Evolutionary conservation across 2,329 filamentous ascomycete species (phyloP).

Genomic region (Aureobasidium sp.): DNA sequence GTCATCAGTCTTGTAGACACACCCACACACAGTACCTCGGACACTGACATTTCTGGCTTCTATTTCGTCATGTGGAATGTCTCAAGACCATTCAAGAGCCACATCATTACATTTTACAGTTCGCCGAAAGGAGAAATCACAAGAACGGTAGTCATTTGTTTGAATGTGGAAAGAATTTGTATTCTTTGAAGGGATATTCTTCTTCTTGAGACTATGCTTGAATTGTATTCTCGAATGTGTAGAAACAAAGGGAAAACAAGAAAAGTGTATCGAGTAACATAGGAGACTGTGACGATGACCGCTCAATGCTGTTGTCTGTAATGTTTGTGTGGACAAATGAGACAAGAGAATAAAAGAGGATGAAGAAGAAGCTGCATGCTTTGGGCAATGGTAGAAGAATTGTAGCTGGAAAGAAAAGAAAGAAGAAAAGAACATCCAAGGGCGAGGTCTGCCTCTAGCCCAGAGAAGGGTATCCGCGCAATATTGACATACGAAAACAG

Average conservation of each 20-base stretch:
- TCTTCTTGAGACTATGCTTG: background rate
- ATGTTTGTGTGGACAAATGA: background rate
- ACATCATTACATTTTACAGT: too few relatives aligned
- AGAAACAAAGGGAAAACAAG: background rate
- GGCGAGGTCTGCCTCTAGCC: constrained; percentile 15
- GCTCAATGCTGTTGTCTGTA: background rate
- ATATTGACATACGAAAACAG: constrained; percentile 12
- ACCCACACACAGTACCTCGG: background rate
- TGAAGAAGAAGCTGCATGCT: constrained; percentile 1
- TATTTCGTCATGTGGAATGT: background rate
- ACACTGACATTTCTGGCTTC: background rate
- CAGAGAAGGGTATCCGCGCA: constrained; percentile 14
- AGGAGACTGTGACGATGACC: background rate
- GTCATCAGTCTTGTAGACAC: background rate
- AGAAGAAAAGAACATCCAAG: constrained; percentile 4
- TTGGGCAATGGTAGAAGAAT: constrained; percentile 4
- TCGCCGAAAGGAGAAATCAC: background rate
- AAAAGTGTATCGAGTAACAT: background rate
- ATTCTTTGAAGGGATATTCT: background rate
- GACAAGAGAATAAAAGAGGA: background rate
- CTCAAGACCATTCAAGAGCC: background rate
- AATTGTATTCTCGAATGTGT: background rate
- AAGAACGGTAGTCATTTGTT: background rate
- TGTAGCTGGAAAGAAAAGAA: background rate
- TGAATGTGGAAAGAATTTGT: background rate